Base-by-base conservation (phyloP, 1,284 basidiomycete species). In the Boletus semigastroideus region DNA sequence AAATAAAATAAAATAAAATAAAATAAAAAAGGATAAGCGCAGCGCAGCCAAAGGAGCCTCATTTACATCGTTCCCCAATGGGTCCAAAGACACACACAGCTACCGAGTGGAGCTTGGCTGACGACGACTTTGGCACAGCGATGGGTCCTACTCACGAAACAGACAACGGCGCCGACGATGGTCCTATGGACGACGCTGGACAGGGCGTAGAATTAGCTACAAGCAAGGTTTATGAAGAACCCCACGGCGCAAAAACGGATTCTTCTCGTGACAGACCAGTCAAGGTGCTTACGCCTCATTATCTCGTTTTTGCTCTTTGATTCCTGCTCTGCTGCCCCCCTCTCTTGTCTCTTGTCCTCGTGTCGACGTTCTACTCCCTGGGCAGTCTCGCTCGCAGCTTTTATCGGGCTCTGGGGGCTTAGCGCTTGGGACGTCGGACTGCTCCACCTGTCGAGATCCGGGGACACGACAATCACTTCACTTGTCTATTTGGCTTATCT, bases 201-300 rank as follows among this genome's bases (percentile, higher is more conserved):
- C 48, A 54, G 25, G 46, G 54, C 42, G 28, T 41, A 40, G 66
- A 70, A 40, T 62, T 69, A 57, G 52, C 58, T 28, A 7, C 37
- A 4, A 36, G 51, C 55, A 63, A 67, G 67, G 56, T 70, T 53
- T 74, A 74, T 60, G 75, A 75, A 69, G 77, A 75, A 27, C 20
- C 51, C 0, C 55, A 50, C 30, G 65, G 63, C 50, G 69, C 61
- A 57, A 71, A 67, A 66, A 70, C 70, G 58, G 78, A 78, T 53
- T 65, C 72, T 63, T 48, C 60, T 52, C 84, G 86, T 66, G 87
- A 90, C 75, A 90, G 88, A 78, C 86, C 87, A 75, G 75, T 86
- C 79, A 90, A 90, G 88, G 87, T 90, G 88, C 87, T 89, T 90
- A 86, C 80, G 78, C 83, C 79, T 78, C 49, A 52, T 68, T 80